phyloP scores from a whole-genome alignment of 495 filamentous ascomycete species.

The Pseudevernia furfuracea region DNA sequence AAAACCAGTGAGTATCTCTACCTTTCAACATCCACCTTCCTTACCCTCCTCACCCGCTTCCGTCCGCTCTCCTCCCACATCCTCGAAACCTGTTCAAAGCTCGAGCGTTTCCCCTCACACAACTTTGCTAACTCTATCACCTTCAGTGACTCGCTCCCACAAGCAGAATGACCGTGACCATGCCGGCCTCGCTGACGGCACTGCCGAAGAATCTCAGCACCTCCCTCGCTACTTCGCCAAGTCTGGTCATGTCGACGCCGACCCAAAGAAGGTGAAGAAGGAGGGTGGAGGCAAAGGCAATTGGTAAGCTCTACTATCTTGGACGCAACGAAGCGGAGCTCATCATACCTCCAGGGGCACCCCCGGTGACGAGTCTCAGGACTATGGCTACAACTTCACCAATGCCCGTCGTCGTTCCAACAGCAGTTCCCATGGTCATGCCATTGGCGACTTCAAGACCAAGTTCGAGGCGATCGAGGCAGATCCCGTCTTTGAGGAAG shows the following conservation, averaged over 20 bases:
- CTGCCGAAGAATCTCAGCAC: slow-evolving; percentile 52
- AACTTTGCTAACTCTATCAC: neutral
- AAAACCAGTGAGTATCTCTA: neutral
- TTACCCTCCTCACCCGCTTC: neutral
- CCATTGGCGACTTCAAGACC: slow-evolving; percentile 64
- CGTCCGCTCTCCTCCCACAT: neutral
- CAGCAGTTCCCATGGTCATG: slow-evolving; percentile 60
- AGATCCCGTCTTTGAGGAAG: slow-evolving; percentile 86
- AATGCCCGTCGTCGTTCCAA: slow-evolving; percentile 91
- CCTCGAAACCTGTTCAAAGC: neutral
- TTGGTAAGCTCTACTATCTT: slow-evolving; percentile 54
- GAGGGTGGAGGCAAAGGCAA: slow-evolving; percentile 88
- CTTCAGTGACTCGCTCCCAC: slow-evolving; percentile 88
- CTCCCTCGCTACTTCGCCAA: slow-evolving; percentile 91
- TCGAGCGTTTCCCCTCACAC: neutral
- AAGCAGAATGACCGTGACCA: slow-evolving; percentile 88
- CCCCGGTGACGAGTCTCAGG: slow-evolving; percentile 72
- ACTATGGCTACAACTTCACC: slow-evolving; percentile 68
- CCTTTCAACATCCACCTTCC: neutral
- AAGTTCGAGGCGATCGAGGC: slow-evolving; percentile 82
- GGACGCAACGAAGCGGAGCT: neutral
- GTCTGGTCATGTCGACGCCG: slow-evolving; percentile 66
- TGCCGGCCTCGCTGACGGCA: slow-evolving; percentile 56
- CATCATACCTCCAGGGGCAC: slow-evolving; percentile 55
- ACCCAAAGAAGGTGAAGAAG: slow-evolving; percentile 94